Base-by-base conservation (phyloP, 108 stramenopile genomes). In the Cyclotella sp. region DNA sequence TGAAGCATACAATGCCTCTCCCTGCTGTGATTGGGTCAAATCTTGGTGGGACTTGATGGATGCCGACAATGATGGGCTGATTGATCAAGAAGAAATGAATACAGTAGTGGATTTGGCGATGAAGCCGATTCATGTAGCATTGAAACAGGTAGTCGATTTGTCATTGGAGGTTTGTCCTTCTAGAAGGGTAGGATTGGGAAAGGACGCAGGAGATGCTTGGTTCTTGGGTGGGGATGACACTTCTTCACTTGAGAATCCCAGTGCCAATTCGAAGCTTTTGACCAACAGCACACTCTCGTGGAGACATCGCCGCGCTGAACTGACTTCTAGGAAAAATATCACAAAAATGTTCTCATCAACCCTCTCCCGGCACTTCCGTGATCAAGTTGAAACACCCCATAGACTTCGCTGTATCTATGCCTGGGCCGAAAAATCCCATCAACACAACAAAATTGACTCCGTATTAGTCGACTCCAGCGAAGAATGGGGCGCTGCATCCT, bases 391-490 rank as follows among this genome's bases (percentile, higher is more conserved):
- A 82, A 81, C 90, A 43, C 81, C 90, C 22, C 96, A 96, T 77
- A 84, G 96, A 68, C 71, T 96, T 14, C 84, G 96, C 27, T 94
- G 93, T 72, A 88, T 92, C 59, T 96, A 96, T 72, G 92, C 93
- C 4, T 96, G 96, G 96, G 91, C 93, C 14, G 88, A 93, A 21
- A 96, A 96, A 72, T 72, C 82, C 39, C 92, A 96, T 73, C 96
- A 96, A 72, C 73, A 89, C 64, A 92, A 91, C 70, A 87, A 86
- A 54, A 57, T 93, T 15, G 88, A 93, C 41, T 87, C 88, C 14
- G 88, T 96, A 28, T 72, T 90, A 55, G 88, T 96, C 24, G 92
- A 93, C 61, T 76, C 84, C 24, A 66, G 75, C 46, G 83, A 77
- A 54, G 91, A 79, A 63, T 85, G 82, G 85, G 84, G 60, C 0